Percentiles rank a stretch among this genome's conserved stretches.
phyloP scores from a whole-genome alignment of 2,329 filamentous ascomycete species.

The Pseudogymnoascus sp. region DNA sequence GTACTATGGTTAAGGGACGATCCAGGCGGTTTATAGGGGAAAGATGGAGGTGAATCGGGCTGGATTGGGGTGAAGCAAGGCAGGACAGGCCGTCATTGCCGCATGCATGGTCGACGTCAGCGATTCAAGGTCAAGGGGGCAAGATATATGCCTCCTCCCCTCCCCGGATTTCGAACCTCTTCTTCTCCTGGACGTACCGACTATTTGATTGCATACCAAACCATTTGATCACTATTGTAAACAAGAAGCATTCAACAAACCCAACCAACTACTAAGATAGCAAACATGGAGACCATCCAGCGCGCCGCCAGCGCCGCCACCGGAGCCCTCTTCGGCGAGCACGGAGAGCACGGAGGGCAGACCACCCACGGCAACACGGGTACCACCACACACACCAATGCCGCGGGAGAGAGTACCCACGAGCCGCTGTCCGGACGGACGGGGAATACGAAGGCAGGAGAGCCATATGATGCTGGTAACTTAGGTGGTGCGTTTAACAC shows the following conservation, averaged over 20 bases:
- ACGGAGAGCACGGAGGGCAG: not conserved
- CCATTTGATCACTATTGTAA: no score
- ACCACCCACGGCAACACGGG: not conserved
- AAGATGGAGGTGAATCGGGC: not conserved
- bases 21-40: not conserved
- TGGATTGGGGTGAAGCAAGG: not conserved
- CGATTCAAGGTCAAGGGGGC: not conserved
- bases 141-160: not conserved
- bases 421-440: constrained; percentile 66
- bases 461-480: constrained; percentile 76
- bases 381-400: not conserved
- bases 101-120: not conserved
- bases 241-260: not conserved
- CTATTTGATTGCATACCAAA: not conserved
- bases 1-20: not conserved
- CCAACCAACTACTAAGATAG: not conserved
- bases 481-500: constrained; percentile 40
- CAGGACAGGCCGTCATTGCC: constrained; percentile 2
- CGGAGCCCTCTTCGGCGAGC: not conserved
- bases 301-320: not conserved
- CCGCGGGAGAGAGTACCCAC: not conserved
- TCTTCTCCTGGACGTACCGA: not conserved
- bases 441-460: constrained; percentile 56
- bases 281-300: not conserved
- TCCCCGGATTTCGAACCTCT: not conserved